Evolutionary conservation across 768 basidiomycete genomes (phyloP), one percentile per base, ranked within the genome.

Genomic region (Fistulinella prunicolor): DNA sequence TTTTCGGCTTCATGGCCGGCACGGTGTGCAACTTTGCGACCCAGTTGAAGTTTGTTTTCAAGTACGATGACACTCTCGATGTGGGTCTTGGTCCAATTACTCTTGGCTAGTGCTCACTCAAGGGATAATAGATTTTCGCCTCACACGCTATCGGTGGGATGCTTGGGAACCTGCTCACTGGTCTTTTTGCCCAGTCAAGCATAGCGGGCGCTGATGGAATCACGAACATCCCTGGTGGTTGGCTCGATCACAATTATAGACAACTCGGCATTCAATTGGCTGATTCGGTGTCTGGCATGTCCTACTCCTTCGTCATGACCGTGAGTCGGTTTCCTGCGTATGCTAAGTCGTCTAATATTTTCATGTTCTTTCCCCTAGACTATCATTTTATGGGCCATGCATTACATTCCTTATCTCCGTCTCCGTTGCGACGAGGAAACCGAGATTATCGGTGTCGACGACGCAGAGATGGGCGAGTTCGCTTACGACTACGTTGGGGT

Each of bases 11-110:
- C 55, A 71, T 90, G 59, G 88, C 85, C 0, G 89, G 89, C 16
- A 87, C 85, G 0, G 56, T 83, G 2, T 96, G 91, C 73, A 98
- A 98, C 70, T 92, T 91, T 66, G 89, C 92, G n/a, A 97, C 95
- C 4, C 86, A 95, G 58, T 78, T 98, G 63, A 98, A 97, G 72
- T 91, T 88, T 65, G 41, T 88, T 23, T 72, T 83, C 54, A 73
- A 75, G 24, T 89, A 83, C 56, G 89, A 92, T 51, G 89, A 92
- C 62, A 78, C 86, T 13, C 79, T 92, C 16, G 89, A 92, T 76
- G 85, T 87, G 43, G 41, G 82, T 52, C 6, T 29, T 48, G 6
- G 1, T 23, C 1, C n/a, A 34, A 54, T 42, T 10, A 12, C 8
- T n/a, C 29, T 29, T 29, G 17, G 14, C 42, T 4, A 12, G 12